Percentiles rank a stretch among this genome's conserved stretches.
phyloP scores from a whole-genome alignment of 2,329 filamentous ascomycete species.

The Ophiosphaerella korrae region DNA sequence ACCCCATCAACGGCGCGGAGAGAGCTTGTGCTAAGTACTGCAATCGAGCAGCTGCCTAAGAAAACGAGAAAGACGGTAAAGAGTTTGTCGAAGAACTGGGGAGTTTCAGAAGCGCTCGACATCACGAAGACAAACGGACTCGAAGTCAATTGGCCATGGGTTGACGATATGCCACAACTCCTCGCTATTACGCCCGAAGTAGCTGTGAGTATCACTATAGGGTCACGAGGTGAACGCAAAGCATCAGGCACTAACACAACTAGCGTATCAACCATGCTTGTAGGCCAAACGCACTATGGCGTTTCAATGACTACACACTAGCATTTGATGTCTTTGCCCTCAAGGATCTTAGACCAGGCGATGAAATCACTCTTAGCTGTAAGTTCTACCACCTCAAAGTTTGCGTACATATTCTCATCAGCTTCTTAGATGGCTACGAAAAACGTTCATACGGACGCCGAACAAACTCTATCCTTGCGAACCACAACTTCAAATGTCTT shows the following conservation, averaged over 20 bases:
- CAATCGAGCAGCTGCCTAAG: conserved; percentile 30
- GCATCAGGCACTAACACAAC: neutral
- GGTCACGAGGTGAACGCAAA: neutral
- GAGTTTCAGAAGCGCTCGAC: conserved; percentile 24
- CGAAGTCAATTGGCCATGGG: conserved; percentile 28
- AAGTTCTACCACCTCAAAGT: neutral
- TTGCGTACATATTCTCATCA: neutral
- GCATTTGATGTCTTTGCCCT: conserved; percentile 35
- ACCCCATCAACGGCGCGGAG: conserved; percentile 9
- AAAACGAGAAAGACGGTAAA: conserved; percentile 18
- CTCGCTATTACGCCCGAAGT: conserved; percentile 34
- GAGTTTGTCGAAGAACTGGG: conserved; percentile 22
- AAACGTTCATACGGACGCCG: conserved; percentile 20
- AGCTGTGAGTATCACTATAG: conserved; percentile 28
- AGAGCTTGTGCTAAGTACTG: conserved; percentile 19
- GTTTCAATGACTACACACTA: conserved; percentile 37
- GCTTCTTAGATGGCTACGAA: conserved; percentile 32
- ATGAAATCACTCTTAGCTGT: conserved; percentile 41
- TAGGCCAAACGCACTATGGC: conserved; percentile 40
- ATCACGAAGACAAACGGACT: conserved; percentile 33
- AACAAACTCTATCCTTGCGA: conserved; percentile 20
- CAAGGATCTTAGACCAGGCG: conserved; percentile 30
- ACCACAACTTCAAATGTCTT: conserved; percentile 38
- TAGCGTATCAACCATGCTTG: conserved; percentile 45
- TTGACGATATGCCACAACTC: conserved; percentile 21